Percentiles rank a stretch among this genome's conserved stretches.
Conservation (phyloP, 495 filamentous ascomycete genomes). For the Astrocystis sublimbata region DNA sequence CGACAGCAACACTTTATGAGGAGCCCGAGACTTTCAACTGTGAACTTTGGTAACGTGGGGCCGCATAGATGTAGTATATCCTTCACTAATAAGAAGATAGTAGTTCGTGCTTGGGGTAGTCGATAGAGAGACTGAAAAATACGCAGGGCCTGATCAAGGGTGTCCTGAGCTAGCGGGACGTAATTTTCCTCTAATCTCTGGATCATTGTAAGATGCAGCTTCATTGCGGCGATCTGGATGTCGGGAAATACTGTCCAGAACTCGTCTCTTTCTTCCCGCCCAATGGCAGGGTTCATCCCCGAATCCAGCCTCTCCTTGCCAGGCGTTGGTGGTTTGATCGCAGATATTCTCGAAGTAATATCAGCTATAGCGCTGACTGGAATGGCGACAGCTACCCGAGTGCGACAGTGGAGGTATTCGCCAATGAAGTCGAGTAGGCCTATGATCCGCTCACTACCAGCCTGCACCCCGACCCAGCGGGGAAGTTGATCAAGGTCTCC, state of each 20-base stretch:
- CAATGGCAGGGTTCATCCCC: slow-evolving; percentile 63
- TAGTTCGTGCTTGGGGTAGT: slow-evolving; percentile 57
- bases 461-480: slow-evolving; percentile 68
- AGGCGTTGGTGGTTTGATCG: slow-evolving; percentile 57
- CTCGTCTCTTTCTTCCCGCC: slow-evolving; percentile 74
- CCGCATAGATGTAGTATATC: slow-evolving; percentile 62
- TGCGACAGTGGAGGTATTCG: slow-evolving; percentile 52
- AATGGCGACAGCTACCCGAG: slow-evolving; percentile 59
- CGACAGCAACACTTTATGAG: slow-evolving; percentile 63
- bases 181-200: slow-evolving; percentile 55
- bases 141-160: slow-evolving; percentile 68
- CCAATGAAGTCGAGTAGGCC: slow-evolving; percentile 62
- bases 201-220: slow-evolving; percentile 55
- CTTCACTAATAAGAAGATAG: slow-evolving; percentile 58
- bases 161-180: slow-evolving; percentile 55
- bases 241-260: slow-evolving; percentile 70
- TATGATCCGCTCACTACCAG: slow-evolving; percentile 67
- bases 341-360: slow-evolving; percentile 65
- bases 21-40: slow-evolving; percentile 55
- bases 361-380: slow-evolving; percentile 67
- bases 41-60: slow-evolving; percentile 61
- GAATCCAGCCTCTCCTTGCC: slow-evolving; percentile 34
- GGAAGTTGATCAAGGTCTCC: slow-evolving; percentile 53
- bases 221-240: slow-evolving; percentile 68
- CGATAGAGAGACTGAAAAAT: slow-evolving; percentile 64